These are phyloP conservation scores for Coniochaeta ligniaria DNA, from an alignment of 2,329 filamentous ascomycete genomes.

Conservation along the genomic window DNA sequence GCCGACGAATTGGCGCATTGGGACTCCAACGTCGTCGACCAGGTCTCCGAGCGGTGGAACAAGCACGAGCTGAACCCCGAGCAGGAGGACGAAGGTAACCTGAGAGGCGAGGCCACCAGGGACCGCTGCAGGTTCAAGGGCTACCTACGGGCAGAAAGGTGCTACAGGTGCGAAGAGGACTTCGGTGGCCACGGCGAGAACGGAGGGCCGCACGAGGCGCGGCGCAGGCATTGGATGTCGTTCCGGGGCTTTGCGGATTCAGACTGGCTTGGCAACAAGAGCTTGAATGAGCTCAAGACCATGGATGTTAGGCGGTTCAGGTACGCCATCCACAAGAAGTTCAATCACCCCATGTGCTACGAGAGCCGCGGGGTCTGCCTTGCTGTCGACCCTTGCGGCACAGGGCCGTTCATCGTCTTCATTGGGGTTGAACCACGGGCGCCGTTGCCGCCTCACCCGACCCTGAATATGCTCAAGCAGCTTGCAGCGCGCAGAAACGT, in stretches of 20 bases:
- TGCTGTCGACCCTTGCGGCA: not conserved
- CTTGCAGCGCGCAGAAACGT: too few species aligned
- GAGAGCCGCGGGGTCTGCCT: not conserved
- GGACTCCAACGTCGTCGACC: not conserved
- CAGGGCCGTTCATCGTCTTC: not conserved
- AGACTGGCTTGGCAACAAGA: not conserved
- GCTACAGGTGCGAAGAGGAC: not conserved
- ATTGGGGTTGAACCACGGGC: not conserved
- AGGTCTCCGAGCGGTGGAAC: not conserved
- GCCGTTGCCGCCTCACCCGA: not conserved
- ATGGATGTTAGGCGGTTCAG: not conserved
- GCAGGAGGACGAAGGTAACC: not conserved
- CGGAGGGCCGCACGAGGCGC: not conserved
- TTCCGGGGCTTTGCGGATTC: not conserved
- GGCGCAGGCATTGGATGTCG: not conserved
- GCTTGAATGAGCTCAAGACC: not conserved
- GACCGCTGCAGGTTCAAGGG: not conserved
- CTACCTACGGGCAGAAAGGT: not conserved
- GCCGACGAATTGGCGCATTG: not conserved
- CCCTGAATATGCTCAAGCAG: not conserved
- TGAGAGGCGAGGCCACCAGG: not conserved
- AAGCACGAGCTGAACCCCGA: not conserved
- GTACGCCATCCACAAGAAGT: not conserved
- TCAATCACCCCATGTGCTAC: not conserved
- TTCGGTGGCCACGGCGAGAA: not conserved